Evolutionary conservation across 495 filamentous ascomycete genomes (phyloP).

Genomic region (Astrothelium macrocarpum): DNA sequence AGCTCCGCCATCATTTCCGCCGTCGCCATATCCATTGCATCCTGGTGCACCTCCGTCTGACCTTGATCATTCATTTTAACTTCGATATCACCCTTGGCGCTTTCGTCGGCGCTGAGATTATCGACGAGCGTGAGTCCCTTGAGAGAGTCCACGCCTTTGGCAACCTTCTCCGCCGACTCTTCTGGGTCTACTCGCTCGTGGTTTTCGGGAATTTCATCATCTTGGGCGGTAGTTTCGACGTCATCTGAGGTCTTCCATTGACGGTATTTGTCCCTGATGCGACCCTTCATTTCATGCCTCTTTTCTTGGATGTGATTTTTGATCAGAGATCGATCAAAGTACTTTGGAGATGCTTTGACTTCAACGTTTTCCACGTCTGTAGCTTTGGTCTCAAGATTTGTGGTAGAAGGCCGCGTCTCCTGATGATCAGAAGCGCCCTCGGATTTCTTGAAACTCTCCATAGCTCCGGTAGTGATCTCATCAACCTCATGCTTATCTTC

Average conservation of each 20-base stretch:
- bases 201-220: background rate
- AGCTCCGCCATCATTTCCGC: background rate
- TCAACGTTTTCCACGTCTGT: background rate
- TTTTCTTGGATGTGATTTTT: background rate
- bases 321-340: background rate
- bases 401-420: background rate
- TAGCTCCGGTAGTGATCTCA: background rate
- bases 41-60: background rate
- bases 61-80: background rate
- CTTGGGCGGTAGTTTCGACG: background rate
- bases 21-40: background rate
- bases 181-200: background rate
- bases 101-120: background rate
- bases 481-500: background rate
- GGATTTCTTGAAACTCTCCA: background rate
- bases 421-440: background rate
- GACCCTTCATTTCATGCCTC: background rate
- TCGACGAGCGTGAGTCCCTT: background rate
- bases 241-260: background rate
- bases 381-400: background rate
- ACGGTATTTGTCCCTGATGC: background rate
- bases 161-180: background rate
- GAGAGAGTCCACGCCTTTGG: background rate
- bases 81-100: background rate
- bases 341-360: background rate